Evolutionary conservation across 306 rosid species (phyloP), one percentile per base, ranked within the genome.

Genomic region (Cercis canadensis): DNA sequence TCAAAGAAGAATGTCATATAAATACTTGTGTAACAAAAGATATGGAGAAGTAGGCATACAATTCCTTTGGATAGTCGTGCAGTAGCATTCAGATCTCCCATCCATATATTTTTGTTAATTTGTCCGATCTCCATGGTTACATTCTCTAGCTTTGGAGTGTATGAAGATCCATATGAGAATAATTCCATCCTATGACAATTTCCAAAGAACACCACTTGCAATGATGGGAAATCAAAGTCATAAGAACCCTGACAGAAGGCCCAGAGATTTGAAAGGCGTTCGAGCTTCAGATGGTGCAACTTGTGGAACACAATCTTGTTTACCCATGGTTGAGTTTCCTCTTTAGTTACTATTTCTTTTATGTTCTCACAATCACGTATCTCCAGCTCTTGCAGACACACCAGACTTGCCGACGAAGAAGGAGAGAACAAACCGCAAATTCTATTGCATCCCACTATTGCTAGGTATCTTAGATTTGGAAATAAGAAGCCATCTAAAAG

Each of bases 31-130:
- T 14, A 24, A 24, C n/a, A 8, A 63, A n/a, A 19, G 21, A 45
- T 7, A 5, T 5, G 12, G 19, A 69, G 56, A 56, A 69, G 8
- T 15, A 21, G 43, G 8, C 75, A 2, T 69, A 69, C 75, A 44
- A 69, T 29, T 69, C 65, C 65, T 57, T 57, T 69, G 45, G 56
- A 43, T 15, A 69, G 34, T 31, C 33, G 34, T 15, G 45, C 56
- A 56, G 75, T 32, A 49, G 56, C 32, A 47, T 69, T 69, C 17
- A 69, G 14, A 57, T 69, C 75, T 69, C 75, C 75, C 57, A 57
- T 56, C 65, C 65, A 69, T 43, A 69, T 57, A 36, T 24, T 16
- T 19, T 31, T 69, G 44, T 32, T 15, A 15, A 56, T 52, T 4
- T 57, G 11, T 69, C 46, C 75, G 24, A 69, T 61, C 49, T 69